Conservation (phyloP, 192 early-diverging fungal species). For the Coemansia sp. region DNA sequence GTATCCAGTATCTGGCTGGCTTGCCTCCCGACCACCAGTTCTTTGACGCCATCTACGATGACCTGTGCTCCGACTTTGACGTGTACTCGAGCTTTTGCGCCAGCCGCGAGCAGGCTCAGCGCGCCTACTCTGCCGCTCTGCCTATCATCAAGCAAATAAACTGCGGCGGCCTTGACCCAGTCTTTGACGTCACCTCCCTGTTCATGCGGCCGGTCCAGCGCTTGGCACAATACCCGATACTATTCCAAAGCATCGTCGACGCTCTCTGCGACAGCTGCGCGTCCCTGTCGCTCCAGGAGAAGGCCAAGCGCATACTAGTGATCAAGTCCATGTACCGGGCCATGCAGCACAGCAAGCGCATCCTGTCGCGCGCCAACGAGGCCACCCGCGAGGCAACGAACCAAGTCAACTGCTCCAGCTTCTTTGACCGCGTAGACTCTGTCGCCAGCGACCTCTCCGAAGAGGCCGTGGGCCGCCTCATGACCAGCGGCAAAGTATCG, state of each 20-base stretch:
- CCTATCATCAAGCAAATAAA: slow-evolving; percentile 17
- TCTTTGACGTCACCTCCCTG: slow-evolving; percentile 37
- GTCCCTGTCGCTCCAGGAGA: not conserved
- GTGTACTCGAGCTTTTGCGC: slow-evolving; percentile 44
- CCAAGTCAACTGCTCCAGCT: slow-evolving; percentile 19
- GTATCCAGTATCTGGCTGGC: slow-evolving; percentile 46
- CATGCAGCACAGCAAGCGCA: slow-evolving; percentile 38
- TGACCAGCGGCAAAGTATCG: slow-evolving; percentile 26
- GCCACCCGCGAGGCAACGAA: slow-evolving; percentile 39
- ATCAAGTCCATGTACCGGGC: slow-evolving; percentile 33
- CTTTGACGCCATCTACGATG: slow-evolving; percentile 24
- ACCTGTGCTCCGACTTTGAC: slow-evolving; percentile 20
- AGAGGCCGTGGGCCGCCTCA: slow-evolving; percentile 12
- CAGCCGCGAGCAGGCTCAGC: slow-evolving; percentile 23
- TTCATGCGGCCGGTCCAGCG: slow-evolving; percentile 51
- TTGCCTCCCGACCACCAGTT: slow-evolving; percentile 27
- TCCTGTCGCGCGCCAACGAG: slow-evolving; percentile 46
- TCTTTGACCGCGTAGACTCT: slow-evolving; percentile 31
- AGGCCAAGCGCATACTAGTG: slow-evolving; percentile 10
- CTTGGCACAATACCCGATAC: slow-evolving; percentile 47
- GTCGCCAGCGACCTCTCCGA: not conserved
- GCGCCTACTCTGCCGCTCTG: slow-evolving; percentile 18
- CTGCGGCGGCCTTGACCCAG: slow-evolving; percentile 14
- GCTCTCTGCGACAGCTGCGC: slow-evolving; percentile 21
- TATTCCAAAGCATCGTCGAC: slow-evolving; percentile 46